Evolutionary conservation across 306 rosid species (phyloP), one percentile per base, ranked within the genome.

Genomic region (Lathyrus sativus): DNA sequence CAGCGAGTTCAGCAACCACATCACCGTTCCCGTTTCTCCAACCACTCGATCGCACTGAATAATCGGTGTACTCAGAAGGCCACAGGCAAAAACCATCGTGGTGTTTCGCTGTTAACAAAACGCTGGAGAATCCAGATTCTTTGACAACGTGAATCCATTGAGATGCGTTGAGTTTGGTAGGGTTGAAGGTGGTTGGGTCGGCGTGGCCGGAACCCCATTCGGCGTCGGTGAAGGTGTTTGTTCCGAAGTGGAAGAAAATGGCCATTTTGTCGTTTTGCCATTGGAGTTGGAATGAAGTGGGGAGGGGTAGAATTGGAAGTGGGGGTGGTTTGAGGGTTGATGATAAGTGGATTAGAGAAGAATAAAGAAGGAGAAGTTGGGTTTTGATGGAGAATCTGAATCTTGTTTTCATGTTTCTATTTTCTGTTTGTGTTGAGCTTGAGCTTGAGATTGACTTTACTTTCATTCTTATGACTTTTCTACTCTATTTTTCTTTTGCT

Each of bases 31-130:
- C 96, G 17, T 76, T 68, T 60, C 74, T 85, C 98, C 96, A 92
- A 5, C 53, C 11, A 67, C 82, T 81, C 1, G 93, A 90, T 8
- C 80, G 62, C 12, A 92, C 93, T 0, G 98, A 88, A 74, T 90
- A 92, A 43, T 86, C 45, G 37, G 98, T 88, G 65, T 90, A 90
- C 2, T 79, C 80, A 10, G 96, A 80, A n/a, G 96, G 96, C 96
- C 98, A 90, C 65, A 92, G 50, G 80, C 96, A 92, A 80, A 92
- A 92, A 4, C 98, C 98, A 12, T 92, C 96, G 53, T 92, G 98
- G 66, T 92, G 98, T 58, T 92, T 92, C 0, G 85, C 91, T 0
- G 98, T 92, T 22, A 92, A 75, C 74, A 92, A 53, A 0, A 89
- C 77, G 4, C 87, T 78, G 7, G 89, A 62, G 70, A 92, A 89